Conservation (phyloP, 2,329 filamentous ascomycete genomes). For the Pezicula rhizophila region DNA sequence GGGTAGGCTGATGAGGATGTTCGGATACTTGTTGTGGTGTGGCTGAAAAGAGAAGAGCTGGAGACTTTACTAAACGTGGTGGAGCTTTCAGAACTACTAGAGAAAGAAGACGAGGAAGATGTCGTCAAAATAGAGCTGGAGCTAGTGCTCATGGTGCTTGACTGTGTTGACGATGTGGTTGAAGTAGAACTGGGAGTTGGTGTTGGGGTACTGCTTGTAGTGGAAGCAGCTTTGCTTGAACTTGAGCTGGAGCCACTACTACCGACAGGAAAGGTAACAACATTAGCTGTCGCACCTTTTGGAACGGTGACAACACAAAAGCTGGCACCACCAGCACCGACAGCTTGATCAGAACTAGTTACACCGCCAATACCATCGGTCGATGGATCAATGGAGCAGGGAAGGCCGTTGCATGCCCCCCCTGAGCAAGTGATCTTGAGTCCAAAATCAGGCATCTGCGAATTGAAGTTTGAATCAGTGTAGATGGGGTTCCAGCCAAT, state of each 20-base stretch:
- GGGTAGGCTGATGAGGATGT: neutral
- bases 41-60: neutral
- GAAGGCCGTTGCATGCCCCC: constrained; percentile 63
- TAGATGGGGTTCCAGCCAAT: constrained; percentile 75
- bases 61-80: constrained; percentile 5
- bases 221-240: constrained; percentile 6
- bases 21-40: neutral
- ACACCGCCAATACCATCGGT: constrained; percentile 51
- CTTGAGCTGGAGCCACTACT: constrained; percentile 23
- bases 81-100: neutral
- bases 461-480: constrained; percentile 45
- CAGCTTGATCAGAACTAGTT: constrained; percentile 43
- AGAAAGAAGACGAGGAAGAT: constrained; percentile 6
- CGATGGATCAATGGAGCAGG: constrained; percentile 64
- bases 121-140: constrained; percentile 5
- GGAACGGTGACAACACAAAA: constrained; percentile 76
- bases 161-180: constrained; percentile 13
- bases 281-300: constrained; percentile 58
- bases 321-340: constrained; percentile 60
- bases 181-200: constrained; percentile 19
- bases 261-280: constrained; percentile 48
- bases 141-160: constrained; percentile 10
- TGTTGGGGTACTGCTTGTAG: constrained; percentile 10
- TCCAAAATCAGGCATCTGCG: constrained; percentile 57
- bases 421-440: constrained; percentile 64